Evolutionary conservation across 2,329 filamentous ascomycete genomes (phyloP).

Genomic region (Phyllosticta paracitricarpa): DNA sequence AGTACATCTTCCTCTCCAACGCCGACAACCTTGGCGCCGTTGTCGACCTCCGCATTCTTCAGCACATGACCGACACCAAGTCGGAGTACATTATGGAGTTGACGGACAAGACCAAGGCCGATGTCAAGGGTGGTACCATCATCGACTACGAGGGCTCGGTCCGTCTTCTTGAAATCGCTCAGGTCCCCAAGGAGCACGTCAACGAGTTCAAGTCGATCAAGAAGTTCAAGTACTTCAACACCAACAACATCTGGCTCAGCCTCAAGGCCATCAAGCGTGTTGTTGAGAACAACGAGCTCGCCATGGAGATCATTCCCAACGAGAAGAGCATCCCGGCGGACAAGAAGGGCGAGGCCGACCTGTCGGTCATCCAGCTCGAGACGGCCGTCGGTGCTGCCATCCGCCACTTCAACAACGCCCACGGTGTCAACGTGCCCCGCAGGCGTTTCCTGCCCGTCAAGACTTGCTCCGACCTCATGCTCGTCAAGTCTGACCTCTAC

Average conservation of each 20-base stretch:
- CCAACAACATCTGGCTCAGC: constrained; percentile 99
- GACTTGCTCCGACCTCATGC: constrained; percentile 98
- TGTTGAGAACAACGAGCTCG: constrained; percentile 94
- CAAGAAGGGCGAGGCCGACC: constrained; percentile 98
- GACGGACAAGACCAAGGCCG: constrained; percentile 99
- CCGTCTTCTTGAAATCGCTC: constrained; percentile 93
- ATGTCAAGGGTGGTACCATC: constrained; percentile 99
- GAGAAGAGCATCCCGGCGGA: constrained; percentile 97
- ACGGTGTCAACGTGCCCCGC: constrained; percentile 97
- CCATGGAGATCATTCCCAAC: constrained; percentile 99
- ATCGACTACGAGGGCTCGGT: constrained; percentile 98
- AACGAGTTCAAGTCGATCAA: constrained; percentile 99
- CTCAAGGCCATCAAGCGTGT: constrained; percentile 95
- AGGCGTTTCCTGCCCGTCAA: constrained; percentile 98
- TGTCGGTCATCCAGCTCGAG: constrained; percentile 96
- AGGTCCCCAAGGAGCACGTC: constrained; percentile 98
- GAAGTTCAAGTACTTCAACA: constrained; percentile 99
- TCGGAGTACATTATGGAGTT: constrained; percentile 99
- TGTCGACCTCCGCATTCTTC: constrained; percentile 92
- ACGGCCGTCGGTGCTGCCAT: constrained; percentile 97
- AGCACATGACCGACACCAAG: constrained; percentile 98
- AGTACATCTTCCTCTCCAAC: constrained; percentile 98
- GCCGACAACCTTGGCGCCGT: constrained; percentile 97
- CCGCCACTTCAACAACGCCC: constrained; percentile 95
- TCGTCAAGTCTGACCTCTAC: constrained; percentile 99